Evolutionary conservation across 148 eudicot species (phyloP).

Genomic region (Camellia granthamiana): DNA sequence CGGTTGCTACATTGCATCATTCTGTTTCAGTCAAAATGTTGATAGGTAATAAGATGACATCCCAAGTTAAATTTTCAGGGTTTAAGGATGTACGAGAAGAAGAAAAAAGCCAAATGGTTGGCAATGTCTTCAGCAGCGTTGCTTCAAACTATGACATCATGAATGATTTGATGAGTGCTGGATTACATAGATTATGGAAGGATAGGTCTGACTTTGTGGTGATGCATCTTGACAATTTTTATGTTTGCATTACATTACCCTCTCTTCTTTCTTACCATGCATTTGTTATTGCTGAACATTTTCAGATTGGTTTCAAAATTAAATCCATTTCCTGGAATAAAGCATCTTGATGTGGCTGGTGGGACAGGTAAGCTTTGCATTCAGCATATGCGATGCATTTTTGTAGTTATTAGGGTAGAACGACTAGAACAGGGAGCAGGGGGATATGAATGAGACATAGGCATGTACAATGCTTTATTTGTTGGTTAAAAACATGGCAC

Average conservation of each 20-base stretch:
- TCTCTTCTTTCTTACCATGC: not conserved
- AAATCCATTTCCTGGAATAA: slow-evolving; percentile 97
- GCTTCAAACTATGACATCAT: slow-evolving; percentile 87
- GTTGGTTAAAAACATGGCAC: not conserved
- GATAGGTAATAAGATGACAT: not conserved
- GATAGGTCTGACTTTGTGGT: slow-evolving; percentile 53
- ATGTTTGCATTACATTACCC: slow-evolving; percentile 4
- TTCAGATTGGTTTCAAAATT: slow-evolving; percentile 78
- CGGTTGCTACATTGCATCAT: not conserved
- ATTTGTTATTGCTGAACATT: not conserved
- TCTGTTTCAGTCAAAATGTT: not conserved
- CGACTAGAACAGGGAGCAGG: too few species aligned
- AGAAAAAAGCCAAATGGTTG: slow-evolving; percentile 85
- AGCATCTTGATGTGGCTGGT: slow-evolving; percentile 97
- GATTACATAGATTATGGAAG: slow-evolving; percentile 90
- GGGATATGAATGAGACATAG: slow-evolving; percentile 49
- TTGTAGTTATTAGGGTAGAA: too few species aligned
- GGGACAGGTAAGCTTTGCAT: slow-evolving; percentile 64
- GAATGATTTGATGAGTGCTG: slow-evolving; percentile 97
- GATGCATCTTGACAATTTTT: slow-evolving; percentile 9
- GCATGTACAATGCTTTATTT: not conserved
- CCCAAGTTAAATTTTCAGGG: slow-evolving; percentile 40
- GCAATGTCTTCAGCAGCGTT: slow-evolving; percentile 85
- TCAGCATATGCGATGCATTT: not conserved
- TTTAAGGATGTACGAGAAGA: slow-evolving; percentile 84